Evolutionary conservation across 2,329 filamentous ascomycete genomes (phyloP), one percentile per base, ranked within the genome.

Genomic region (Capronia americana): DNA sequence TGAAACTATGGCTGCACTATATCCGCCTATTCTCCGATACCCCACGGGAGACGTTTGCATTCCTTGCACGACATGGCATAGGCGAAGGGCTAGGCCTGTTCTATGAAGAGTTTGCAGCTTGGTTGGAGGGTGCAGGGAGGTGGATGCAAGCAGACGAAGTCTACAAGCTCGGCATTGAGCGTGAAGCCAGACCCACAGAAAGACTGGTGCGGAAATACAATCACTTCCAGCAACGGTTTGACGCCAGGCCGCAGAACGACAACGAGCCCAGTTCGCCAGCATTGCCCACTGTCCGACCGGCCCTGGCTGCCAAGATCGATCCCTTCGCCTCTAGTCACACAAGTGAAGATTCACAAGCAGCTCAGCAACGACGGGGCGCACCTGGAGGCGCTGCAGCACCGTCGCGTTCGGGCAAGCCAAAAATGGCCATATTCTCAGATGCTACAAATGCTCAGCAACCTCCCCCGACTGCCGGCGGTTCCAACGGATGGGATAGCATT

Each of bases 51-150:
- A 92, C 91, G 0, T 99, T 93, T 76, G 88, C 95, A 55, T 99
- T 96, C 75, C 84, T 99, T 41, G 90, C 94, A 12, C 90, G 93
- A 58, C 93, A 99, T 76, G 86, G 85, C 69, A 92, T 99, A 67
- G 95, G 94, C 67, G 93, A 97, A 74, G 83, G 85, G 0, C 85
- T 99, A 2, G 95, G 95, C 1, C 82, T 98, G 3, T 99, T 93
- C 78, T 99, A 99, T 79, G 95, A 99, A 77, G 95, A 98, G 75
- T 99, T 96, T 76, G 93, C 95, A 0, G 90, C 88, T 1, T 98
- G 93, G 92, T 83, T 99, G 6, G 95, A 99, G 80, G 84, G 87
- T 41, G 91, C 89, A 6, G 91, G 88, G 14, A 85, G 94, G 70
- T 97, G 92, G 91, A 86, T 84, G 24, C 95, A 99, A 77, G 94